Evolutionary conservation across 2,329 filamentous ascomycete species (phyloP).

Genomic region (Aspergillus chevalieri): DNA sequence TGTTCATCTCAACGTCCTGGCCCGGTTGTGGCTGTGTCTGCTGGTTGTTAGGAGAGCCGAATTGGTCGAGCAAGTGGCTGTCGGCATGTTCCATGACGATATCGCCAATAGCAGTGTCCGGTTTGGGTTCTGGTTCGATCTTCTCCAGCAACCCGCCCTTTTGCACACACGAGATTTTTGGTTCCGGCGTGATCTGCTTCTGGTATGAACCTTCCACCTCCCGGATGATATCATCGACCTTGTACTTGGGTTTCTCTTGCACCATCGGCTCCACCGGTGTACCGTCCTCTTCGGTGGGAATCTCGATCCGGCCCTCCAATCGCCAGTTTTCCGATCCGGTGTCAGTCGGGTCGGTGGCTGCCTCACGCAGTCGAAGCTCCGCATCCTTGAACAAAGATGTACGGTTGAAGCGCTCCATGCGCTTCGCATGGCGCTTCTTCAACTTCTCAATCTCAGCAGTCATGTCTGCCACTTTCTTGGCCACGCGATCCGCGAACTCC

Average conservation of each 20-base stretch:
- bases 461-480: conserved; percentile 64
- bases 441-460: conserved; percentile 78
- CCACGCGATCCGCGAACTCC: conserved; percentile 74
- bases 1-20: conserved; percentile 42
- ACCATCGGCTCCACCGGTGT: conserved; percentile 32
- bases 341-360: conserved; percentile 52
- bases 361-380: conserved; percentile 67
- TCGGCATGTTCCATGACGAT: conserved; percentile 30
- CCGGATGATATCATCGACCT: conserved; percentile 65
- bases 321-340: conserved; percentile 57
- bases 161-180: conserved; percentile 64
- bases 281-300: conserved; percentile 28
- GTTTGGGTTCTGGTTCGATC: conserved; percentile 28
- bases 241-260: conserved; percentile 35
- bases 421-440: conserved; percentile 69
- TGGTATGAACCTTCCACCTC: conserved; percentile 68
- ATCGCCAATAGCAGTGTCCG: conserved; percentile 30
- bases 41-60: conserved; percentile 48
- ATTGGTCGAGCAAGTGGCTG: conserved; percentile 29
- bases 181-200: conserved; percentile 58
- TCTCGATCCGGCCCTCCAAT: conserved; percentile 50
- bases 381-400: conserved; percentile 64
- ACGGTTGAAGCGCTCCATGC: conserved; percentile 67
- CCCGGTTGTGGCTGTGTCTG: conserved; percentile 6
- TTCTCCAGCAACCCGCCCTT: conserved; percentile 67